Percentiles rank a stretch among this genome's conserved stretches.
phyloP scores from a whole-genome alignment of 257 asterid genomes.

The Haberlea rhodopensis region DNA sequence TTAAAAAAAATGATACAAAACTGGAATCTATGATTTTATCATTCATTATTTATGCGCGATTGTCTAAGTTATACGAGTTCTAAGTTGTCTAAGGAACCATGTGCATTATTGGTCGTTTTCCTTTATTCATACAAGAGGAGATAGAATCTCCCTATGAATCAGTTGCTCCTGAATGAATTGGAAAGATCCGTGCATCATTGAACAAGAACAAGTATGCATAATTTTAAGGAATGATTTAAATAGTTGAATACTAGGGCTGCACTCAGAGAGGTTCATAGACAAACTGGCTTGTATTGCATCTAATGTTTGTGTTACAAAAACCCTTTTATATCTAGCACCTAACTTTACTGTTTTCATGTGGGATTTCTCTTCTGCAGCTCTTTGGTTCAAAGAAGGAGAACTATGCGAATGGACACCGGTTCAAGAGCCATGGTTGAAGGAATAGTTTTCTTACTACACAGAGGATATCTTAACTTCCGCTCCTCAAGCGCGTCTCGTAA shows the following conservation, averaged over 20 bases:
- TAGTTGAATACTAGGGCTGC: not conserved
- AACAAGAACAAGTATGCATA: too few relatives aligned
- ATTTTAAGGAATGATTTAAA: not conserved
- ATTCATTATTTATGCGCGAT: too few relatives aligned
- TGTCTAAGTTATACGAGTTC: not conserved
- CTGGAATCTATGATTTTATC: too few relatives aligned
- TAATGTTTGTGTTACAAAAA: not conserved
- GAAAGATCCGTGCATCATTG: not conserved
- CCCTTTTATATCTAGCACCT: not conserved
- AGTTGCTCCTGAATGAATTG: not conserved
- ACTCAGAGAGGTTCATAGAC: not conserved
- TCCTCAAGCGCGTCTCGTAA: not conserved
- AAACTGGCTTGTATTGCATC: not conserved
- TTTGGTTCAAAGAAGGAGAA: slow-evolving; percentile 85
- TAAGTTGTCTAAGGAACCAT: too few relatives aligned
- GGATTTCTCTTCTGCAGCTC: slow-evolving; percentile 39
- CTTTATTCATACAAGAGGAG: too few relatives aligned
- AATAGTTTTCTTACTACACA: slow-evolving; percentile 29
- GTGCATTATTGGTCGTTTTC: not conserved
- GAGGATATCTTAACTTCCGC: not conserved
- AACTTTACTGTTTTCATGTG: not conserved
- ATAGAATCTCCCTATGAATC: too few relatives aligned
- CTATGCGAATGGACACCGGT: slow-evolving; percentile 61
- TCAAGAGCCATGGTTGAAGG: slow-evolving; percentile 71
- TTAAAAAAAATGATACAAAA: too few relatives aligned